phyloP scores from a whole-genome alignment of 306 rosid genomes.

The Prunus mira region DNA sequence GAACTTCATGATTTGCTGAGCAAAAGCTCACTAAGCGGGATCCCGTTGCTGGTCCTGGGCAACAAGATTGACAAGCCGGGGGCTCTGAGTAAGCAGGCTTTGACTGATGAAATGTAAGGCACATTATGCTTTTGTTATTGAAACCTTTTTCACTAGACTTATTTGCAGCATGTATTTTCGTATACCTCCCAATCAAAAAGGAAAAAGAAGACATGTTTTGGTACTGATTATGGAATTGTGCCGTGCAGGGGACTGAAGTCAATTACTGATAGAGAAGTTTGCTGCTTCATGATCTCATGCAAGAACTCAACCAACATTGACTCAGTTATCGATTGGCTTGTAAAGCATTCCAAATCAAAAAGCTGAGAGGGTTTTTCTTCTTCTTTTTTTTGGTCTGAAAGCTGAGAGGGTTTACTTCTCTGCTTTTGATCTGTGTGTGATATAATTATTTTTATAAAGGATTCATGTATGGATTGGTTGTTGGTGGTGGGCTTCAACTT shows the following conservation, averaged over 20 bases:
- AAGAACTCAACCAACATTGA: constrained; percentile 92
- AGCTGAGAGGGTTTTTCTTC: constrained; percentile 38
- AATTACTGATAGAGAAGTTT: constrained; percentile 83
- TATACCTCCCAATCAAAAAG: not conserved
- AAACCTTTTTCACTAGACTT: not conserved
- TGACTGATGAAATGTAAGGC: constrained; percentile 81
- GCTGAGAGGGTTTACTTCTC: constrained; percentile 8
- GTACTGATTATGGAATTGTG: constrained; percentile 21
- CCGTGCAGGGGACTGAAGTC: constrained; percentile 72
- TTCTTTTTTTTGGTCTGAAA: not conserved
- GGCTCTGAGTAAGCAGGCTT: constrained; percentile 69
- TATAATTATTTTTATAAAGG: constrained; percentile 33
- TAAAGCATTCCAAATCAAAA: constrained; percentile 94
- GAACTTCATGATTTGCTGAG: constrained; percentile 87
- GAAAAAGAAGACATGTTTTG: not conserved
- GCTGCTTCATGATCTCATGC: constrained; percentile 96
- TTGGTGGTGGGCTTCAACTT: constrained; percentile 39
- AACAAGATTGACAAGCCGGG: constrained; percentile 85
- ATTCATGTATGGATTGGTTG: constrained; percentile 43
- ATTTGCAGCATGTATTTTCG: not conserved
- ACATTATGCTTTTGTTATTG: not conserved
- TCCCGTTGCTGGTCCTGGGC: constrained; percentile 82
- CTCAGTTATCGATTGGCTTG: constrained; percentile 86
- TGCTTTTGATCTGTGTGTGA: constrained; percentile 24
- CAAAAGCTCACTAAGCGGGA: constrained; percentile 73